Evolutionary conservation across 2,329 filamentous ascomycete genomes (phyloP), one percentile per base, ranked within the genome.

Genomic region (Sporothrix curviconia): DNA sequence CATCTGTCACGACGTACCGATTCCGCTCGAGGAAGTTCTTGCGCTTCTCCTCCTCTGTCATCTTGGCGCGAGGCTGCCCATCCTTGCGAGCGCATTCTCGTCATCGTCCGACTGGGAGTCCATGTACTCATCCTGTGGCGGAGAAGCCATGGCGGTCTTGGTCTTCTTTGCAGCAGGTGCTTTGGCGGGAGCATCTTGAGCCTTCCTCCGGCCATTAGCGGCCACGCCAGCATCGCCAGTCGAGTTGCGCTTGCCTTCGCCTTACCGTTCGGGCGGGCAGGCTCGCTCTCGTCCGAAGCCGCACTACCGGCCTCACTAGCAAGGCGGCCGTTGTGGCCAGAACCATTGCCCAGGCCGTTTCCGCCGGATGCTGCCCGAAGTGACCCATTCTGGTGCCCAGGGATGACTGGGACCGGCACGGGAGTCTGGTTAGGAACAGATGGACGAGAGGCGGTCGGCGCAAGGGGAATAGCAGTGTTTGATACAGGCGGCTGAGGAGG

Each of bases 1-100:
- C 7, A 14, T 34, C 17, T 2, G 11, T 7, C 22, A 28, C 49
- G 14, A 56, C 59, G 30, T 44, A 95, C 92, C 92, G 85, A 71
- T 99, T 99, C 28, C 94, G 82, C 69, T 99, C 94, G 2, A 99
- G 78, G 72, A 99, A 99, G 70, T 97, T 99, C 76, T 95, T 96
- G 42, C 94, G 83, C 78, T 99, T 99, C 76, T 99, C 94, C 68
- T 97, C 94, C 57, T 97, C 94, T 0, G 92, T 96, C 90, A 96
- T 95, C 77, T 96, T 96, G 0, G 71, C 68, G 71, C 85, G 87
- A 42, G 77, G 76, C 65, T 86, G 83, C 40, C 78, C 79, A 6
- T 82, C 78, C 51, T 82, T 79, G 47, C 77, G 81, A 63, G 58
- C 9, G 49, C 57, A n/a, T 75, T 72, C 51, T 58, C 51, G 4